These are phyloP conservation scores for Cladobotryum mycophilum DNA, from an alignment of 2,329 filamentous ascomycete species.

Conservation along the genomic window DNA sequence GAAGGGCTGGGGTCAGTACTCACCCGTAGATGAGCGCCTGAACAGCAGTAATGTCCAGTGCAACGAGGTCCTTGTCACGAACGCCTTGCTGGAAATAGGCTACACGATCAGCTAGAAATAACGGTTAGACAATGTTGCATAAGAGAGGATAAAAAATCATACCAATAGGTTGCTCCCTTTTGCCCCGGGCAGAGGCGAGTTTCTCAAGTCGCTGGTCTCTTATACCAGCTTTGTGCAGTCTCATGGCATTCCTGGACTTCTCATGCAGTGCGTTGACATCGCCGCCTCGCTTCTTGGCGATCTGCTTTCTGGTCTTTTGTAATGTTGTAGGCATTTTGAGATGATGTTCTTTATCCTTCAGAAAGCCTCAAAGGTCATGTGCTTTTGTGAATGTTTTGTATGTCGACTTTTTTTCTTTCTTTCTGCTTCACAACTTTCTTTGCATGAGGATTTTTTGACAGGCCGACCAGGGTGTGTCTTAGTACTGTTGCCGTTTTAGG, in stretches of 20 bases:
- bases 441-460: no score
- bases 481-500: no score
- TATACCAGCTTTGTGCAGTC: slow-evolving; percentile 70
- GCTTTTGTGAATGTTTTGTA: neutral
- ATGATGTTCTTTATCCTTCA: neutral
- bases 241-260: slow-evolving; percentile 79
- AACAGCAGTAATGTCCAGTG: slow-evolving; percentile 50
- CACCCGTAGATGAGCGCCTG: slow-evolving; percentile 58
- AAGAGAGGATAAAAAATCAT: slow-evolving; percentile 19
- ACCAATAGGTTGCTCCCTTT: slow-evolving; percentile 70
- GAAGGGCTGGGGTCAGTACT: slow-evolving; percentile 17
- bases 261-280: slow-evolving; percentile 73
- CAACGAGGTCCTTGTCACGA: slow-evolving; percentile 39
- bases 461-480: no score
- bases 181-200: slow-evolving; percentile 61
- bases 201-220: slow-evolving; percentile 79
- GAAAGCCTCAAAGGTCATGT: neutral
- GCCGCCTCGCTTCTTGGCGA: slow-evolving; percentile 77
- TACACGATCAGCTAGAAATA: slow-evolving; percentile 21
- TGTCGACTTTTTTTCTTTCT: neutral
- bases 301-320: slow-evolving; percentile 80
- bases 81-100: slow-evolving; percentile 65
- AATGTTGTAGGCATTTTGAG: slow-evolving; percentile 67
- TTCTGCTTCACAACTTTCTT: neutral
- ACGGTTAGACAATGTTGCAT: neutral